A percentile compares a stretch with the other conserved stretches of the same genome.
phyloP scores from a whole-genome alignment of 768 basidiomycete species.

The Vararia minispora region DNA sequence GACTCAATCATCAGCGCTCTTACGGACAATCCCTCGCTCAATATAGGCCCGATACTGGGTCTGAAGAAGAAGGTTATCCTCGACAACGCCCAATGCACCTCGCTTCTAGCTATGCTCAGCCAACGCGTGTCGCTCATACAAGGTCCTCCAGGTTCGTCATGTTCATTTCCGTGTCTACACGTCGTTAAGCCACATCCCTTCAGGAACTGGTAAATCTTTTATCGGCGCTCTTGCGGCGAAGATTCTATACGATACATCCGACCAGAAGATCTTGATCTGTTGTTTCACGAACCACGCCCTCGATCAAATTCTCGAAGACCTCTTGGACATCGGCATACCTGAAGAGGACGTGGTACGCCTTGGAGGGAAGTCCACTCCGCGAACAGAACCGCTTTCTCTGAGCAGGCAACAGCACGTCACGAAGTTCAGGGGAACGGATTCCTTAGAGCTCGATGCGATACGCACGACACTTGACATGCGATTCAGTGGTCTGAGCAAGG shows the following conservation, averaged over 20 bases:
- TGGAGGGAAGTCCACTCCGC: conserved; percentile 39
- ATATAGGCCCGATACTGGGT: conserved; percentile 29
- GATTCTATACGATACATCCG: conserved; percentile 36
- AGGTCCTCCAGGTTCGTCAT: conserved; percentile 52
- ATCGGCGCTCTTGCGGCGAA: conserved; percentile 61
- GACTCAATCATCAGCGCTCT: conserved; percentile 22
- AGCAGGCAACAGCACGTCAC: conserved; percentile 24
- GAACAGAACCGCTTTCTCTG: conserved; percentile 36
- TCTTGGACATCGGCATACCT: conserved; percentile 50
- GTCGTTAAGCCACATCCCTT: not conserved
- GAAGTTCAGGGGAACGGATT: conserved; percentile 21
- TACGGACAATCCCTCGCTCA: conserved; percentile 21
- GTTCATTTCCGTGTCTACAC: not conserved
- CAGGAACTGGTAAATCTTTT: conserved; percentile 69
- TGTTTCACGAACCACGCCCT: conserved; percentile 71
- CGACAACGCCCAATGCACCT: conserved; percentile 35
- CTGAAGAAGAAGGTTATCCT: conserved; percentile 32
- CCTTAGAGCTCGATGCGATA: no score
- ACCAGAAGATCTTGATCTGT: conserved; percentile 48
- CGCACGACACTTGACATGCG: no score
- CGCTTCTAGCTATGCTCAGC: conserved; percentile 40
- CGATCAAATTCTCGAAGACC: conserved; percentile 55
- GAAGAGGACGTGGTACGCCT: conserved; percentile 39
- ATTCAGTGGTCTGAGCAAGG: no score
- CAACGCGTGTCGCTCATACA: conserved; percentile 53